phyloP scores from a whole-genome alignment of 2,329 filamentous ascomycete species.

The Chaetomiaceae sp. region DNA sequence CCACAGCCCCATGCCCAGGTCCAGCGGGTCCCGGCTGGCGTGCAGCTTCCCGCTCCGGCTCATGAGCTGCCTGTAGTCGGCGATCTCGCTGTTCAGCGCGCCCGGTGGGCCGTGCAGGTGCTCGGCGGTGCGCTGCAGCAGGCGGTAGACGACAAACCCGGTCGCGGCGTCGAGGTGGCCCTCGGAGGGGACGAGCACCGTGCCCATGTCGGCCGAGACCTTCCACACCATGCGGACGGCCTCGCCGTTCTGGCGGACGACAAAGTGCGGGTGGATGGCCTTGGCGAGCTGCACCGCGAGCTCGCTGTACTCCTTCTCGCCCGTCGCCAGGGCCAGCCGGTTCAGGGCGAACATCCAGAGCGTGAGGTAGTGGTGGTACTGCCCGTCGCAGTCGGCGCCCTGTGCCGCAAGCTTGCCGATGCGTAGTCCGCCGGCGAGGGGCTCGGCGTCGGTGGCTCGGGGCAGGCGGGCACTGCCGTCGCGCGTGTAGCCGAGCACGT shows the following conservation, averaged over 20 bases:
- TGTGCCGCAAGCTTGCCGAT: constrained; percentile 51
- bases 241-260: constrained; percentile 27
- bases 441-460: constrained; percentile 47
- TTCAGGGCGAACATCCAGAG: constrained; percentile 61
- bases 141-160: constrained; percentile 47
- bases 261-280: constrained; percentile 50
- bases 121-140: constrained; percentile 42
- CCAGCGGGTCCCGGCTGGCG: constrained; percentile 47
- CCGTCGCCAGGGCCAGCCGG: constrained; percentile 45
- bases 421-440: constrained; percentile 50
- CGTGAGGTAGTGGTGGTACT: constrained; percentile 59
- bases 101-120: constrained; percentile 26
- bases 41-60: constrained; percentile 39
- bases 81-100: constrained; percentile 45
- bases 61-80: constrained; percentile 48
- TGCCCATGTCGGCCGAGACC: constrained; percentile 45
- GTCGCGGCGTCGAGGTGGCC: constrained; percentile 54
- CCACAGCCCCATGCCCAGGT: constrained; percentile 58
- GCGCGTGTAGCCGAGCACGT: constrained; percentile 48
- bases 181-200: constrained; percentile 45
- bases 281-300: constrained; percentile 49
- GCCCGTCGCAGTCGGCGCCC: constrained; percentile 52
- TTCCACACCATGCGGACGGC: constrained; percentile 50
- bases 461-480: constrained; percentile 44
- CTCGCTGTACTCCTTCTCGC: constrained; percentile 43